These are phyloP conservation scores for Verticillium klebahnii DNA, from an alignment of 2,329 filamentous ascomycete species.

Conservation along the genomic window DNA sequence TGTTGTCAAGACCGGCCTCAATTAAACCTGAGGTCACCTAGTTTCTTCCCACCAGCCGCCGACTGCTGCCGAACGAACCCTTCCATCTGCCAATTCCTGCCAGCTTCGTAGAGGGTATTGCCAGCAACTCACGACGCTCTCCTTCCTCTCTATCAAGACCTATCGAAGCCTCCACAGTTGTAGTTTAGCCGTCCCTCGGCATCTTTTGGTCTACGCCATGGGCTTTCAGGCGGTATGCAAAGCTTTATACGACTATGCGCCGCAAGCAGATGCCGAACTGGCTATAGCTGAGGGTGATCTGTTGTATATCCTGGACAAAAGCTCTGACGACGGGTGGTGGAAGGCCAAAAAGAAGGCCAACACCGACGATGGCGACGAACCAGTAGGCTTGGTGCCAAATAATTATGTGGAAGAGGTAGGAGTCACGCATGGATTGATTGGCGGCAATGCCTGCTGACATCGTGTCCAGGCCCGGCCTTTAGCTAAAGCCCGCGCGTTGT, in stretches of 20 bases:
- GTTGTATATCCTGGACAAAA: slow-evolving; percentile 84
- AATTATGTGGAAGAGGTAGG: slow-evolving; percentile 91
- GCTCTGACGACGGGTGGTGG: slow-evolving; percentile 81
- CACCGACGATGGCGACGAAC: slow-evolving; percentile 82
- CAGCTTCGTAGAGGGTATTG: neutral
- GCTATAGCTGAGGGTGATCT: slow-evolving; percentile 81
- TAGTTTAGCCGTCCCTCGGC: neutral
- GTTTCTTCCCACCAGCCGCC: neutral
- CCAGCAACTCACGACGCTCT: neutral
- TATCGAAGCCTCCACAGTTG: neutral
- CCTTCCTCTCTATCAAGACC: neutral
- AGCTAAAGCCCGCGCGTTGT: slow-evolving; percentile 78
- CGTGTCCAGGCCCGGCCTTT: slow-evolving; percentile 48
- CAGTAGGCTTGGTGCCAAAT: slow-evolving; percentile 82
- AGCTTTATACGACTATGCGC: slow-evolving; percentile 88
- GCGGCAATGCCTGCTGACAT: neutral
- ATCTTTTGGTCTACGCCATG: slow-evolving; percentile 48
- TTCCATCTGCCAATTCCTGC: too few relatives aligned
- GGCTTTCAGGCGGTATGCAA: slow-evolving; percentile 88
- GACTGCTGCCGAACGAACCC: too few relatives aligned
- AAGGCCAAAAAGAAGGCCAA: slow-evolving; percentile 88
- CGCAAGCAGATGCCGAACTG: slow-evolving; percentile 82
- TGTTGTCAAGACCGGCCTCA: neutral
- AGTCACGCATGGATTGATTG: neutral
- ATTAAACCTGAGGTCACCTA: neutral